Evolutionary conservation across 768 basidiomycete species (phyloP).

Genomic region (Kwoniella sp.): DNA sequence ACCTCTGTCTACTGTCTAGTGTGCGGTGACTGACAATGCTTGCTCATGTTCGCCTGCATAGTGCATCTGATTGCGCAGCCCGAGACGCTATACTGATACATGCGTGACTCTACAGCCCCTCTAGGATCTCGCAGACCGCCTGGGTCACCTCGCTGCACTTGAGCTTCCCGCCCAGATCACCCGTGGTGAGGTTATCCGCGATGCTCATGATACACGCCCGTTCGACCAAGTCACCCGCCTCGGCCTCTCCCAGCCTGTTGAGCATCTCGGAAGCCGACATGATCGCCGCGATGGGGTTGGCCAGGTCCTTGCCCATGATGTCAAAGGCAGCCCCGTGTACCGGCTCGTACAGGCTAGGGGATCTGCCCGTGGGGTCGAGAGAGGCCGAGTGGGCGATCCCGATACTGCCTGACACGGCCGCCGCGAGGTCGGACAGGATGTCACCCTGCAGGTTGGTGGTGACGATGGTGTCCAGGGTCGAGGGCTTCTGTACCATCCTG

Average conservation of each 20-base stretch:
- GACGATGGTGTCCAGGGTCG: conserved; percentile 58
- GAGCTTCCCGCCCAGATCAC: conserved; percentile 24
- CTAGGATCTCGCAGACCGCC: conserved; percentile 5
- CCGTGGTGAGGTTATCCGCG: conserved; percentile 16
- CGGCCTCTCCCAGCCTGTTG: conserved; percentile 34
- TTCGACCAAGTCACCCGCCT: conserved; percentile 15
- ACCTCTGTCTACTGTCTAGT: too few species aligned
- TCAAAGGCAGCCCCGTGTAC: conserved; percentile 60
- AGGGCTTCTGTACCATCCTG: conserved; percentile 54
- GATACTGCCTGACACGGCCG: conserved; percentile 57
- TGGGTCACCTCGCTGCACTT: conserved; percentile 13
- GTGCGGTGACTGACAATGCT: too few species aligned
- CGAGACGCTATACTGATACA: too few species aligned
- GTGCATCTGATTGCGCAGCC: too few species aligned
- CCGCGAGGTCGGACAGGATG: conserved; percentile 58
- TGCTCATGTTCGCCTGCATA: too few species aligned
- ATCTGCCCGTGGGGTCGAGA: conserved; percentile 52
- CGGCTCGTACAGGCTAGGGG: conserved; percentile 57
- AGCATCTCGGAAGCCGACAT: conserved; percentile 60
- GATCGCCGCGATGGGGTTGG: conserved; percentile 58
- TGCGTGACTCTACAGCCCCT: neutral
- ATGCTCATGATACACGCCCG: conserved; percentile 17
- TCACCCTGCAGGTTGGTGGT: conserved; percentile 57
- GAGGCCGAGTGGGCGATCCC: conserved; percentile 58
- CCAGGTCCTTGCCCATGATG: conserved; percentile 57